A percentile compares a stretch with the other conserved stretches of the same genome.
These are phyloP conservation scores for Anisodus tanguticus DNA, from an alignment of 257 asterid species.

Conservation along the genomic window DNA sequence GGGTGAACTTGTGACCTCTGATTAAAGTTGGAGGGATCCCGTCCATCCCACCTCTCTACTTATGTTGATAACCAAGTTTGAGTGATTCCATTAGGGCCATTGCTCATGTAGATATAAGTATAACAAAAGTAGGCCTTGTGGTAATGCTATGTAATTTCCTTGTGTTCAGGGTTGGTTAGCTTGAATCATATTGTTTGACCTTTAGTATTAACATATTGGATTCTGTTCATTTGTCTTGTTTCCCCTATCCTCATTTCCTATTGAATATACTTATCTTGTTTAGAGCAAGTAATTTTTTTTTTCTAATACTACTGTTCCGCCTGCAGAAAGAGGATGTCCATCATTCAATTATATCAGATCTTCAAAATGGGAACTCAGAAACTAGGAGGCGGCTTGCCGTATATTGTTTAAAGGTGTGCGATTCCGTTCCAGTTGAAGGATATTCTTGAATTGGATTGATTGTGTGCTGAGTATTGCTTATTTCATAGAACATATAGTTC, in stretches of 20 bases:
- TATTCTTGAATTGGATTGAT: background rate
- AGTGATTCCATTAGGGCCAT: conserved; percentile 3
- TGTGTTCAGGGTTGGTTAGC: conserved; percentile 2
- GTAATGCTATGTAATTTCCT: conserved; percentile 14
- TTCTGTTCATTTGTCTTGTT: conserved; percentile 17
- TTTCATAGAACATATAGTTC: background rate
- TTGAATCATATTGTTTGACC: background rate
- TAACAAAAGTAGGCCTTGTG: background rate
- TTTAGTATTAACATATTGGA: background rate
- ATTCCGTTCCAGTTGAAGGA: conserved; percentile 26
- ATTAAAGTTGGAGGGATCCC: background rate
- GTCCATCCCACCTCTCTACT: background rate
- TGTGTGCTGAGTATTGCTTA: conserved; percentile 18
- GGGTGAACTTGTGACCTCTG: background rate
- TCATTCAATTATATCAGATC: conserved; percentile 97
- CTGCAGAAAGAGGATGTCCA: conserved; percentile 75
- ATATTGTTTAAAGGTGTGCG: conserved; percentile 84
- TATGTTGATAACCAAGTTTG: conserved; percentile 3
- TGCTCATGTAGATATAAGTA: conserved; percentile 9
- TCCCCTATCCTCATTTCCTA: background rate
- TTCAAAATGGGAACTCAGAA: conserved; percentile 94
- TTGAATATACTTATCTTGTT: conserved; percentile 2
- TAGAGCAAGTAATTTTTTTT: background rate
- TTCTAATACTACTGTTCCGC: conserved; percentile 20
- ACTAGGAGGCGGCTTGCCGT: conserved; percentile 97